Evolutionary conservation across 2,329 filamentous ascomycete species (phyloP).

Genomic region (Colletotrichum tropicicola): DNA sequence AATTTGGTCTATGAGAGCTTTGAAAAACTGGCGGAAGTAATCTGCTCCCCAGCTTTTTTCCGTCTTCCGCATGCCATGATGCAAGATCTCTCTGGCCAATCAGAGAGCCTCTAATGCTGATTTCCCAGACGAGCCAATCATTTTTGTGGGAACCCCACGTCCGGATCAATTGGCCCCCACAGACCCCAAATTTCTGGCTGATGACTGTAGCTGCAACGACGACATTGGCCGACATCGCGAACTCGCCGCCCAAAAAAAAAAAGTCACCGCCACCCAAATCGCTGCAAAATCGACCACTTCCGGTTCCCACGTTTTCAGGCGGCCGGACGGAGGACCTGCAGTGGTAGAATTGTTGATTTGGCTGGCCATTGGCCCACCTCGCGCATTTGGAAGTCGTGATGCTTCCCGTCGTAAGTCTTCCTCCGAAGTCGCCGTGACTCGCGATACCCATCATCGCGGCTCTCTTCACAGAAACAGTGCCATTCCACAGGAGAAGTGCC

Average conservation of each 20-base stretch:
- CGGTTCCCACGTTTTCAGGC: not conserved
- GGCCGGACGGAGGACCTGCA: not conserved
- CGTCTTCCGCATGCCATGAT: too few species aligned
- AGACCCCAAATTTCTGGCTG: slow-evolving; percentile 19
- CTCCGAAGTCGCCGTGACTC: not conserved
- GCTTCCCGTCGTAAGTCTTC: slow-evolving; percentile 26
- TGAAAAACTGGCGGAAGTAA: too few species aligned
- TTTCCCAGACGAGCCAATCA: slow-evolving; percentile 4
- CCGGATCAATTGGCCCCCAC: slow-evolving; percentile 6
- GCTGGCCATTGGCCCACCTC: slow-evolving; percentile 5
- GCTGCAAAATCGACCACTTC: not conserved
- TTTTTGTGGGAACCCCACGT: slow-evolving; percentile 14
- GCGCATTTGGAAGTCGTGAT: not conserved
- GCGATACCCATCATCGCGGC: not conserved
- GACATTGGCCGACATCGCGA: slow-evolving; percentile 20
- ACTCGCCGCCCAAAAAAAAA: not conserved
- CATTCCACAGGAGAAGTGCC: too few species aligned
- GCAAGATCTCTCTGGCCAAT: slow-evolving; percentile 4
- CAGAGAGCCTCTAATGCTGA: not conserved
- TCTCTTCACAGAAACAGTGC: too few species aligned
- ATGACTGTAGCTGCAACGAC: not conserved
- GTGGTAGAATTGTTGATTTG: not conserved
- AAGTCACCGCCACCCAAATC: not conserved
- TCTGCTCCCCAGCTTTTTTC: too few species aligned
- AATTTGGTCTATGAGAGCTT: too few species aligned